These are phyloP conservation scores for Gonapodya prolifera DNA, from an alignment of 192 early-diverging fungal genomes.

Conservation along the genomic window DNA sequence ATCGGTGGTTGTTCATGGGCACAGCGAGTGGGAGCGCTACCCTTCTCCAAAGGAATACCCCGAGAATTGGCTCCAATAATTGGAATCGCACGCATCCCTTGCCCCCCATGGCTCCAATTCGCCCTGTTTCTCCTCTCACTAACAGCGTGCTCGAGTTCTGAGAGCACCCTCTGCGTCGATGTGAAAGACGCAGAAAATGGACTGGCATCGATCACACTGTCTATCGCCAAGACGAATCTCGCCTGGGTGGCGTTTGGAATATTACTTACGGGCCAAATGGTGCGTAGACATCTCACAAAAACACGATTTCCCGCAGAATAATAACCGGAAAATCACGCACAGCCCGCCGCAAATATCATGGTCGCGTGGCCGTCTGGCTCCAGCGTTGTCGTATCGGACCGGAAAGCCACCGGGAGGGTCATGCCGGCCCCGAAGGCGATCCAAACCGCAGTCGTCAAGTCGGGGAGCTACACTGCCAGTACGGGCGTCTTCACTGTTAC, in stretches of 20 bases:
- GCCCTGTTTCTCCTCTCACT: too few relatives aligned
- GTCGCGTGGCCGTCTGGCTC: background rate
- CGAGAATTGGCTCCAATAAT: too few relatives aligned
- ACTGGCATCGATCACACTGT: background rate
- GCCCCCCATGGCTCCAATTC: too few relatives aligned
- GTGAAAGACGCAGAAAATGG: background rate
- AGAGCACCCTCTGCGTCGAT: background rate
- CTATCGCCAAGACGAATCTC: background rate
- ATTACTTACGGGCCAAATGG: background rate
- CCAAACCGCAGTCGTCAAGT: background rate
- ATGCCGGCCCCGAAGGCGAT: background rate
- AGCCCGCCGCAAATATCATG: background rate
- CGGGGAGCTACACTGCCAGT: background rate
- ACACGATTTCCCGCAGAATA: too few relatives aligned
- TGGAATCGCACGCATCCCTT: too few relatives aligned
- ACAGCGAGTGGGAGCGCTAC: too few relatives aligned
- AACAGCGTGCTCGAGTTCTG: background rate
- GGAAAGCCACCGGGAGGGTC: background rate
- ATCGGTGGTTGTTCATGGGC: too few relatives aligned
- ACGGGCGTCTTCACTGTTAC: background rate
- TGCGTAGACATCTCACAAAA: too few relatives aligned
- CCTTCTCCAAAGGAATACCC: too few relatives aligned
- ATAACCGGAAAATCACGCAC: too few relatives aligned
- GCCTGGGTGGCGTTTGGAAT: background rate
- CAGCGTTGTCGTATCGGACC: background rate